phyloP scores from a whole-genome alignment of 129 eudicot genomes.

The Flaveria bidentis region DNA sequence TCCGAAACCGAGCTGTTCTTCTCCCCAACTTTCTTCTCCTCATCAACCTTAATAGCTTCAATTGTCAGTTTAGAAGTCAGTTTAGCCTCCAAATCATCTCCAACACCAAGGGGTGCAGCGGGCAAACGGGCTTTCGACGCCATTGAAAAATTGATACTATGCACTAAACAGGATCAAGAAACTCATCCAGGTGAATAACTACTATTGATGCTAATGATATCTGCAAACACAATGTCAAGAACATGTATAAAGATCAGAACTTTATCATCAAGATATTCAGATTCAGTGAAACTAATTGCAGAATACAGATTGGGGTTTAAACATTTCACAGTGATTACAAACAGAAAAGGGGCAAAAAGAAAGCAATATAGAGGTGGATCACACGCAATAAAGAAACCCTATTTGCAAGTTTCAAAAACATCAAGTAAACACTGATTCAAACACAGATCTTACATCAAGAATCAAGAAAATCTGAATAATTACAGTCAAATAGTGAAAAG shows the following conservation, averaged over 20 bases:
- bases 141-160: conserved; percentile 34
- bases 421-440: conserved; percentile 20
- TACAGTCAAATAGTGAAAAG: not conserved
- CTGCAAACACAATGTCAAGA: conserved; percentile 11
- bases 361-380: conserved; percentile 2
- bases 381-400: conserved; percentile 22
- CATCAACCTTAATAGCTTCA: conserved; percentile 30
- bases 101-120: conserved; percentile 14
- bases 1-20: conserved; percentile 58
- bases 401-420: conserved; percentile 8
- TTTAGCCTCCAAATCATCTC: conserved; percentile 37
- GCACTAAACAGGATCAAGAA: conserved; percentile 23
- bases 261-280: conserved; percentile 3
- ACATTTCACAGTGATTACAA: not conserved
- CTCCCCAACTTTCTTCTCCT: conserved; percentile 46
- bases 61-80: conserved; percentile 29
- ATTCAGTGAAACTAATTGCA: conserved; percentile 10
- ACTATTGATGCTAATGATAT: not conserved
- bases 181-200: conserved; percentile 20
- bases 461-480: not conserved
- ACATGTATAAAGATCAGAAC: conserved; percentile 11
- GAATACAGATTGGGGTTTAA: conserved; percentile 7
- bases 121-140: conserved; percentile 43
- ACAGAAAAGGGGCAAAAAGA: not conserved
- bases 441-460: conserved; percentile 20